Evolutionary conservation across 2,329 filamentous ascomycete genomes (phyloP), one percentile per base, ranked within the genome.

Genomic region (Blastomyces silverae): DNA sequence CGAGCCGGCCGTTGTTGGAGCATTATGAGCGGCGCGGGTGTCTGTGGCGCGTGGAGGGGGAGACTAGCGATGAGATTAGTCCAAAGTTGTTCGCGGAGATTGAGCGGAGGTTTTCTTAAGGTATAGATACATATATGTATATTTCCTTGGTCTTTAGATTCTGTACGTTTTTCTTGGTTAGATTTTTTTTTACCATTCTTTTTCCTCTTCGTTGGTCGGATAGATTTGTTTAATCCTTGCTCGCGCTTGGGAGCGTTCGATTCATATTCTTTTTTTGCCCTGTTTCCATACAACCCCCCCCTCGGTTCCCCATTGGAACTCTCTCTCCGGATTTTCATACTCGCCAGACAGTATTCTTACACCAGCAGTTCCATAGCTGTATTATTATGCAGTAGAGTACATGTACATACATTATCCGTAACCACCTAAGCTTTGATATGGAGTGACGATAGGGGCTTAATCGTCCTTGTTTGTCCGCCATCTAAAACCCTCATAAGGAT

Each of bases 21-120:
- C 91, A 97, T 78, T 99, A 99, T 73, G 89, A 90, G 61, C 84
- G 85, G 68, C 89, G 89, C 74, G 91, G 91, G 11, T 87, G 96
- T 15, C 79, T 99, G 48, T 91, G 90, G 85, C 90, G 91, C 67
- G 91, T 97, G 3, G 83, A 91, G 70, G 94, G 94, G 28, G 86
- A 92, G 78, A 93, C 87, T 75, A 96, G 92, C 73, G 91, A 99
- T 73, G 94, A 97, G 79, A 99, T 99, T 71, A 92, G 85, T 63
- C 94, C 94, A n/a, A 87, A 92, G 80, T 81, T 99, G 37, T 90
- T 91, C 73, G 79, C 81, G 10, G 92, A 96, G 78, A 90, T 99
- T 75, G 87, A 90, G 78, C 85, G 81, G 73, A 84, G 89, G 64
- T 97, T 97, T 78, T 82, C 76, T 66, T 74, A 56, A 66, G 57